These are phyloP conservation scores for Xylaria palmicola DNA, from an alignment of 495 filamentous ascomycete species.

Conservation along the genomic window DNA sequence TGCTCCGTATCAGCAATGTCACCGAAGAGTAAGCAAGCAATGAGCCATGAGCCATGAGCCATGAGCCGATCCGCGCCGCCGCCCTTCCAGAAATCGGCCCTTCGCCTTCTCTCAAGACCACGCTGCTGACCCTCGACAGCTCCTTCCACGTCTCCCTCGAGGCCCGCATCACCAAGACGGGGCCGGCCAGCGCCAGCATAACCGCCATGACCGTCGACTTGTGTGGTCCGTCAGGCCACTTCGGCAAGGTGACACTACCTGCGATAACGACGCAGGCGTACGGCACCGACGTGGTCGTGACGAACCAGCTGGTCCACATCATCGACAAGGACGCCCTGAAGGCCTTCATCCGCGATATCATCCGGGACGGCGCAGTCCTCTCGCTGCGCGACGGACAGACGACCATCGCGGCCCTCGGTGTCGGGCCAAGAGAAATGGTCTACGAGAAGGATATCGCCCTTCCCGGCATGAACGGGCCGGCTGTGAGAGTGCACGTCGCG, in stretches of 20 bases:
- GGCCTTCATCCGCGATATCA: slow-evolving; percentile 24
- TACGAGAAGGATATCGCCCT: slow-evolving; percentile 30
- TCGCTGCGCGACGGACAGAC: slow-evolving; percentile 29
- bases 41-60: no score
- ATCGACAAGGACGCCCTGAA: slow-evolving; percentile 20
- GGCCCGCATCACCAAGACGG: slow-evolving; percentile 28
- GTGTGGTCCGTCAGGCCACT: slow-evolving; percentile 23
- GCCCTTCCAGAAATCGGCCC: background rate
- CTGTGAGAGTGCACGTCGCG: slow-evolving; percentile 13
- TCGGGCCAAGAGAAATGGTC: slow-evolving; percentile 12
- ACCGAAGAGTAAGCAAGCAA: slow-evolving; percentile 32
- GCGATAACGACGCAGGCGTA: slow-evolving; percentile 20
- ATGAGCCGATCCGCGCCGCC: background rate
- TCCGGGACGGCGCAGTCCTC: slow-evolving; percentile 16
- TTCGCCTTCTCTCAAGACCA: background rate
- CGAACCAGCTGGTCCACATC: slow-evolving; percentile 28
- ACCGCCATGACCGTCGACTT: slow-evolving; percentile 34
- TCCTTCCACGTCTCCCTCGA: slow-evolving; percentile 24
- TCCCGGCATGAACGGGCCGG: slow-evolving; percentile 26
- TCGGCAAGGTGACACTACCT: slow-evolving; percentile 31
- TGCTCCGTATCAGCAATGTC: slow-evolving; percentile 31
- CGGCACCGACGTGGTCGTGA: slow-evolving; percentile 26
- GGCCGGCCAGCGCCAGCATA: slow-evolving; percentile 22
- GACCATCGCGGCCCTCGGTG: slow-evolving; percentile 13
- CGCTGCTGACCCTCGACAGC: slow-evolving; percentile 7